Percentiles rank a stretch among this genome's conserved stretches.
Evolutionary conservation across 176 grass and related monocot genomes (phyloP).

Genomic region (Carex littledalei): DNA sequence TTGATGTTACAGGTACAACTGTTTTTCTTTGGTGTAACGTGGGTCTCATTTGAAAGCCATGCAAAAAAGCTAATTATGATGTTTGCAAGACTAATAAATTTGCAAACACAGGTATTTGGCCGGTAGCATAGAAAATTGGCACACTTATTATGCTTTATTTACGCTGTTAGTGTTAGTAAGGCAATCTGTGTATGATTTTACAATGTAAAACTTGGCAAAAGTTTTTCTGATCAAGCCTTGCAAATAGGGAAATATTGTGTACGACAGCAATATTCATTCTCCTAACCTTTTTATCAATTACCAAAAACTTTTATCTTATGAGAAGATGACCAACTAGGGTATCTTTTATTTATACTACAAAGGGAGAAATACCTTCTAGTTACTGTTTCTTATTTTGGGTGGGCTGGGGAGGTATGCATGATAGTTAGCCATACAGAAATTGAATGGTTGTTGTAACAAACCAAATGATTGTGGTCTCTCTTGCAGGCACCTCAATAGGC

Average conservation of each 20-base stretch:
- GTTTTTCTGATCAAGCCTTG: neutral
- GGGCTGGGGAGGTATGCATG: neutral
- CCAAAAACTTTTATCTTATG: too few species aligned
- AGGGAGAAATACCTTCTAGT: too few species aligned
- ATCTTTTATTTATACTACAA: too few species aligned
- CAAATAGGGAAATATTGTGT: neutral
- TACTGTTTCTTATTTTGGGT: neutral
- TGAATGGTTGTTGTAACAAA: neutral
- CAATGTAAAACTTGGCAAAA: neutral
- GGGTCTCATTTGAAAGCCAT: neutral
- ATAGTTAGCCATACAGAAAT: neutral
- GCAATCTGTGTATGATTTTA: neutral
- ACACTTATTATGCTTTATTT: neutral
- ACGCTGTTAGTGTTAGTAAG: neutral
- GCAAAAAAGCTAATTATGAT: neutral
- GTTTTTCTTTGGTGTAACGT: neutral
- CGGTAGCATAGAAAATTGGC: neutral
- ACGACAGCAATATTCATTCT: neutral
- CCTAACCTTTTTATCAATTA: too few species aligned
- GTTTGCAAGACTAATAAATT: neutral
- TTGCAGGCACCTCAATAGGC: slow-evolving; percentile 68
- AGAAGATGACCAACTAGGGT: too few species aligned
- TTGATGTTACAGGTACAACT: too few species aligned
- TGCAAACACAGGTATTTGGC: neutral
- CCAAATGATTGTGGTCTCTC: neutral